Evolutionary conservation across 1,284 basidiomycete genomes (phyloP), one percentile per base, ranked within the genome.

Genomic region (Coniophora puteana): DNA sequence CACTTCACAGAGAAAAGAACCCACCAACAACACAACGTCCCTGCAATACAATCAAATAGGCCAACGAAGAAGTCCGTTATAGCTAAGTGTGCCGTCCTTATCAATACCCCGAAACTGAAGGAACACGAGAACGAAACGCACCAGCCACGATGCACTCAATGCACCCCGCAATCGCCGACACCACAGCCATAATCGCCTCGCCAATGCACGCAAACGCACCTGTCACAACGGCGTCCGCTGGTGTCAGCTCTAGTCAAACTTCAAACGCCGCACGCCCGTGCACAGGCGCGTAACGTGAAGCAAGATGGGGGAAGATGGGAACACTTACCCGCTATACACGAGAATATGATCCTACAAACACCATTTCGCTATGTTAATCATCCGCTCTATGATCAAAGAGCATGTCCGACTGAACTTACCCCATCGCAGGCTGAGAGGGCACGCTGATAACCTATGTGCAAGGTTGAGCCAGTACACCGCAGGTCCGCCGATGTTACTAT

Each of bases 91-190:
- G n/a, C 20, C 12, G 46, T 28, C 35, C 22, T 4, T 21, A 26
- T 5, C 17, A 12, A 3, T 5, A 39, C 16, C 7, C 22, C 20
- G 25, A 8, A 36, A 30, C 31, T 11, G 12, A 23, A 28, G 17
- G 22, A 40, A 8, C n/a, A 40, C 11, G 12, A 20, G 22, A 22
- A n/a, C 12, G 27, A 4, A 13, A 48, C 65, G 34, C 37, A 71
- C 72, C 59, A 32, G 54, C 62, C 25, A 73, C 58, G 17, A 73
- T 66, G 38, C 69, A 72, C 50, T 71, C 69, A 22, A 74, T 34
- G 35, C 65, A 68, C 5, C 63, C 66, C 14, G 62, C 65, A 30
- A 74, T 64, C 14, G 52, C 37, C 10, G 46, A 51, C 8, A 73
- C 48, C 26, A 71, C 53, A 5, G 53, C 51, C 55, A 70, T 67